A percentile compares a stretch with the other conserved stretches of the same genome.
These are phyloP conservation scores for Suillus decipiens DNA, from an alignment of 768 basidiomycete species.

Conservation along the genomic window DNA sequence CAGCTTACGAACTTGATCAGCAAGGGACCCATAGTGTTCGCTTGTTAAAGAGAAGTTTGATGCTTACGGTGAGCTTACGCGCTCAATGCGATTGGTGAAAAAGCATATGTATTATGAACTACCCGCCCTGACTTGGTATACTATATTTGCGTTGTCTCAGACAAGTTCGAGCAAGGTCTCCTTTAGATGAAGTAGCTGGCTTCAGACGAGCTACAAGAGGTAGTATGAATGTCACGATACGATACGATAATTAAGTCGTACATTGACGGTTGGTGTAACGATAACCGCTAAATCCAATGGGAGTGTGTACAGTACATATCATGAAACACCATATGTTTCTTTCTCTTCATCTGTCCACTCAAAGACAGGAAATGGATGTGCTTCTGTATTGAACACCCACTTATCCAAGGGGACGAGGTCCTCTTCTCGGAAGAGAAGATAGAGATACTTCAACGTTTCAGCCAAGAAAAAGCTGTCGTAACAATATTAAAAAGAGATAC, in stretches of 20 bases:
- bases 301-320: not conserved
- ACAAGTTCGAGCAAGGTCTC: too few species aligned
- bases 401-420: constrained; percentile 56
- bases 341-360: constrained; percentile 59
- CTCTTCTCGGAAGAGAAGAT: constrained; percentile 65
- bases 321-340: constrained; percentile 39
- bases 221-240: not conserved
- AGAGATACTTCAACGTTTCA: constrained; percentile 73
- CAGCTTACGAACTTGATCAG: too few species aligned
- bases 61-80: too few species aligned
- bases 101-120: too few species aligned
- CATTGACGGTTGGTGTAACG: not conserved
- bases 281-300: not conserved
- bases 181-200: too few species aligned
- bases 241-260: not conserved
- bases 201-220: not conserved
- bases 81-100: too few species aligned
- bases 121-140: too few species aligned
- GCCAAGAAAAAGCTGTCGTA: constrained; percentile 51
- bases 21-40: too few species aligned
- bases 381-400: constrained; percentile 72
- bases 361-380: constrained; percentile 77
- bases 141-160: too few species aligned
- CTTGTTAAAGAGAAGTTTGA: too few species aligned
- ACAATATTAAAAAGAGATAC: not conserved